Evolutionary conservation across 306 rosid species (phyloP), one percentile per base, ranked within the genome.

Genomic region (Vicia villosa): DNA sequence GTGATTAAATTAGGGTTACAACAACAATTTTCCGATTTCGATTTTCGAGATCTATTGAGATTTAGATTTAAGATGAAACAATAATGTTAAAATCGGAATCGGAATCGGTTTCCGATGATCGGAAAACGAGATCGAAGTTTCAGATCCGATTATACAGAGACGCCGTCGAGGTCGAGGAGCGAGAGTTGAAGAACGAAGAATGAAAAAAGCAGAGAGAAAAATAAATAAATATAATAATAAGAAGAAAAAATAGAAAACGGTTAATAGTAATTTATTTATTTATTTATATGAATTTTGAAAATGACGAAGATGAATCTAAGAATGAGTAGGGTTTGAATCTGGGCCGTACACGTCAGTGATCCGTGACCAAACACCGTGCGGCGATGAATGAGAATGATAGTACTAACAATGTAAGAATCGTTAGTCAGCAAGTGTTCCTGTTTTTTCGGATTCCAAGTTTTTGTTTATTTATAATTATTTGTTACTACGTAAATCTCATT

Each of bases 281-380:
- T 2, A 46, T 46, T 46, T 6, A 46, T 46, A 46, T 46, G 8
- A 15, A n/a, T 2, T 46, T 46, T n/a, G 6, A 15, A n/a, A 41
- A 17, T 8, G 13, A 20, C 36, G 72, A 55, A 59, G 68, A 15
- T 17, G 51, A 54, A 11, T 69, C 77, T 57, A 74, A 16, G 32
- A 63, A 59, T 64, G 58, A 16, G 61, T 50, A 24, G 21, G 69
- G 13, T 49, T 84, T 60, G 77, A 77, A 91, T 89, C 96, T 80
- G 42, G 57, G 47, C 91, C 96, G 85, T 83, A 74, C 96, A 89
- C 91, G 96, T 89, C 88, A 82, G 62, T 64, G 82, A 88, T 87
- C 91, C 84, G 70, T n/a, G 42, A 7, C 34, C 32, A 7, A 78
- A 47, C 55, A 66, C 37, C 67, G 75, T 79, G 75, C 21, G 50